phyloP scores from a whole-genome alignment of 768 basidiomycete genomes.

The Antrodiella citrinella region DNA sequence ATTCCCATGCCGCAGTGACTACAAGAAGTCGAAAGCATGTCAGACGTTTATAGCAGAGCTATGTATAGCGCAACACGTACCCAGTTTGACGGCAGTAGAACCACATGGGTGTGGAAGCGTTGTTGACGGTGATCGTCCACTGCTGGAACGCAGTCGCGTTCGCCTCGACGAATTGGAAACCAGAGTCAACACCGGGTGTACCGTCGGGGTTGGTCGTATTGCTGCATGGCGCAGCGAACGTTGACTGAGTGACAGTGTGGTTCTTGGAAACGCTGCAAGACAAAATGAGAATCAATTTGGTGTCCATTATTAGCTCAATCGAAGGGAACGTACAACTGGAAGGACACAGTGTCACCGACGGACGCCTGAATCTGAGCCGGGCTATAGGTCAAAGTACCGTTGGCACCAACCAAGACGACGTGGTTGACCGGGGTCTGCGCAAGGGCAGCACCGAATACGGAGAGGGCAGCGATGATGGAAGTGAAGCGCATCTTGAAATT shows the following conservation, averaged over 20 bases:
- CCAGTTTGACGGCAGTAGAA: conserved; percentile 50
- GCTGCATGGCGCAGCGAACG: conserved; percentile 46
- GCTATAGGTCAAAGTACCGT: conserved; percentile 21
- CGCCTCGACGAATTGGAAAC: conserved; percentile 34
- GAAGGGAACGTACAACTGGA: conserved; percentile 39
- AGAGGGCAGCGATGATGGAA: conserved; percentile 29
- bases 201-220: conserved; percentile 25
- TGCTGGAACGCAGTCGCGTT: conserved; percentile 28
- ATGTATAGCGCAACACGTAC: conserved; percentile 13
- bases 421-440: conserved; percentile 18
- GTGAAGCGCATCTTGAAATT: conserved; percentile 44
- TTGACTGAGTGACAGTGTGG: conserved; percentile 55
- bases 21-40: conserved; percentile 2
- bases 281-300: too few species aligned
- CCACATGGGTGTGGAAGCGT: conserved; percentile 45
- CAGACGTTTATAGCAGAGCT: neutral
- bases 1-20: conserved; percentile 48
- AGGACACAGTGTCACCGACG: conserved; percentile 40
- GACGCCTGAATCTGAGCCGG: conserved; percentile 31
- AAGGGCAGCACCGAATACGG: conserved; percentile 40
- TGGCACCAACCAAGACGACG: conserved; percentile 21
- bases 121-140: conserved; percentile 39
- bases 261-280: conserved; percentile 18
- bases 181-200: conserved; percentile 39
- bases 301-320: too few species aligned